These are phyloP conservation scores for Dactylorhiza incarnata DNA, from an alignment of 106 monocot genomes.

Conservation along the genomic window DNA sequence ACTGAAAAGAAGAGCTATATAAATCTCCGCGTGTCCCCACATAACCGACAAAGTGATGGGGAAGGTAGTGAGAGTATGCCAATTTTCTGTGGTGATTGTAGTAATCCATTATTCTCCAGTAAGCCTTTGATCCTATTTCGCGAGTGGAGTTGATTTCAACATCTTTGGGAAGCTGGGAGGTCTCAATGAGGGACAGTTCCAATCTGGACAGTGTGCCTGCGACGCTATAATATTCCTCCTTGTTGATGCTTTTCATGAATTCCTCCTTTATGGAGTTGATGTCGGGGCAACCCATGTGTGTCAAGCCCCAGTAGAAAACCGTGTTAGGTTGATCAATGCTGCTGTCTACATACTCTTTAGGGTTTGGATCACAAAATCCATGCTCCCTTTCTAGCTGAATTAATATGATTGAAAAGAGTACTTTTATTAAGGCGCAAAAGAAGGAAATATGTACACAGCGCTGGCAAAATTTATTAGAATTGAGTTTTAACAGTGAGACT, in stretches of 20 bases:
- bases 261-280: conserved; percentile 2
- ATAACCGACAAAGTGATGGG: not conserved
- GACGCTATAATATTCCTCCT: not conserved
- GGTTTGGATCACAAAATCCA: conserved; percentile 3
- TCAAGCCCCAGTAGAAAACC: conserved; percentile 3
- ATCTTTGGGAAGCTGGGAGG: not conserved
- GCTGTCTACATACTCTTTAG: not conserved
- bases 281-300: not conserved
- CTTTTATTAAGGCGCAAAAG: too few relatives aligned
- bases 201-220: not conserved
- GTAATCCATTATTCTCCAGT: conserved; percentile 5
- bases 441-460: too few relatives aligned
- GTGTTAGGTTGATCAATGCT: not conserved
- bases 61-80: conserved; percentile 4
- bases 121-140: conserved; percentile 2
- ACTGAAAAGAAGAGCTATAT: not conserved
- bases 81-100: conserved; percentile 3
- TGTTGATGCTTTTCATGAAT: conserved; percentile 1
- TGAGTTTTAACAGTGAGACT: too few relatives aligned
- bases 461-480: too few relatives aligned
- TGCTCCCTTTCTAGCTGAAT: not conserved
- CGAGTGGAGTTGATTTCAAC: not conserved
- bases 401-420: not conserved
- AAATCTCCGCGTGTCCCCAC: not conserved
- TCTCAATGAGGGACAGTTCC: not conserved